Percentiles rank a stretch among this genome's conserved stretches.
Evolutionary conservation across 345 rosid species (phyloP).

Genomic region (Dipteronia dyeriana): DNA sequence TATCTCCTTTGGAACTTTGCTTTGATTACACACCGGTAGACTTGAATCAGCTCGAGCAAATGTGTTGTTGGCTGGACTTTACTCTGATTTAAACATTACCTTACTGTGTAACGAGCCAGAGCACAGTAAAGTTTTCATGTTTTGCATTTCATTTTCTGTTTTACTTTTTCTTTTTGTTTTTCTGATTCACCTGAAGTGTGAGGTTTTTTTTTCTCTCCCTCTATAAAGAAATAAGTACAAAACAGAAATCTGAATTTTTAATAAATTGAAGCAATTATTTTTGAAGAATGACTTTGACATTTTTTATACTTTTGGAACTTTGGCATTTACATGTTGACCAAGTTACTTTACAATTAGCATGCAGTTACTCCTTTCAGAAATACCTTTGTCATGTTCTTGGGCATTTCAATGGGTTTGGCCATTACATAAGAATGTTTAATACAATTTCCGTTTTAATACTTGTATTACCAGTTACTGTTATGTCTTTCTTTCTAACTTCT

Average conservation of each 20-base stretch:
- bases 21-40: not conserved
- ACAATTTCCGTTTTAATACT: not conserved
- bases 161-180: not conserved
- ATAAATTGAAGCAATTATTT: not conserved
- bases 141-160: not conserved
- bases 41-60: not conserved
- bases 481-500: slow-evolving; percentile 7
- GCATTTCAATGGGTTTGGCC: too few relatives aligned
- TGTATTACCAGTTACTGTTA: not conserved
- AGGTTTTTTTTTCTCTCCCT: not conserved
- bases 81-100: not conserved
- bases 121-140: too few relatives aligned
- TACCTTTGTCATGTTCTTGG: not conserved
- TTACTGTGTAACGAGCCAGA: not conserved
- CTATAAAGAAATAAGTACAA: not conserved
- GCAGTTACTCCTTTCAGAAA: not conserved
- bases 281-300: not conserved
- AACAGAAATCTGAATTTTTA: not conserved
- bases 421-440: not conserved
- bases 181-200: not conserved
- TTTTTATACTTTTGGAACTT: not conserved
- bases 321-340: not conserved
- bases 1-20: not conserved
- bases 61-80: not conserved
- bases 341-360: not conserved